A percentile compares a stretch with the other conserved stretches of the same genome.
phyloP scores from a whole-genome alignment of 306 rosid genomes.

The Psophocarpus tetragonolobus region DNA sequence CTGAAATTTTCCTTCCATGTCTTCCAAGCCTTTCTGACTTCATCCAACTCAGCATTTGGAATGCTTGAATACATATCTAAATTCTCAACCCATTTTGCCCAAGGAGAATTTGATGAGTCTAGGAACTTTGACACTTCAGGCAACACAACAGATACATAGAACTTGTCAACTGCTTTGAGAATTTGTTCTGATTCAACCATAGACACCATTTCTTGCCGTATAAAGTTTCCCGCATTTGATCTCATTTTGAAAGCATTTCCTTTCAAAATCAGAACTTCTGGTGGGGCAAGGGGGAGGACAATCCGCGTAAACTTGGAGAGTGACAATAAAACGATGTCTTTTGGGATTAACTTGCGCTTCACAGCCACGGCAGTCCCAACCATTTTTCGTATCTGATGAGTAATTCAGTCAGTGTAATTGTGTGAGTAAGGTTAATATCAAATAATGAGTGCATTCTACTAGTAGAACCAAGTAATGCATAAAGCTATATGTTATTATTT shows the following conservation, averaged over 20 bases:
- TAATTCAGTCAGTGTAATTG: conserved; percentile 20
- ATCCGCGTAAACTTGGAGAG: conserved; percentile 72
- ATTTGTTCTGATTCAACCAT: conserved; percentile 75
- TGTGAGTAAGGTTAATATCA: conserved; percentile 1
- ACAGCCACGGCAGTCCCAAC: conserved; percentile 87
- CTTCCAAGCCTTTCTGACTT: conserved; percentile 76
- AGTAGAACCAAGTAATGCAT: neutral
- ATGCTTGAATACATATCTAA: conserved; percentile 69
- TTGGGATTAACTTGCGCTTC: conserved; percentile 78
- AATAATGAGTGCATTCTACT: conserved; percentile 4
- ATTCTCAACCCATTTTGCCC: conserved; percentile 80
- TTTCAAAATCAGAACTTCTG: conserved; percentile 71
- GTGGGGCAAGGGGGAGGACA: conserved; percentile 79
- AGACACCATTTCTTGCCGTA: conserved; percentile 75
- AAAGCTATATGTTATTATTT: neutral
- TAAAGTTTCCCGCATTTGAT: conserved; percentile 49
- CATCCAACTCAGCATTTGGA: conserved; percentile 62
- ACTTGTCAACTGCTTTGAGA: conserved; percentile 61
- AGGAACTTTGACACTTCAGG: conserved; percentile 72
- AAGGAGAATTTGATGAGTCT: conserved; percentile 74
- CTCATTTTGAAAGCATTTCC: conserved; percentile 69
- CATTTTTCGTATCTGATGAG: conserved; percentile 84
- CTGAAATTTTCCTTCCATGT: conserved; percentile 65
- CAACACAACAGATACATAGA: conserved; percentile 69
- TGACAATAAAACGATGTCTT: conserved; percentile 62